Evolutionary conservation across 495 filamentous ascomycete genomes (phyloP).

Genomic region (Wilcoxina mikolae): DNA sequence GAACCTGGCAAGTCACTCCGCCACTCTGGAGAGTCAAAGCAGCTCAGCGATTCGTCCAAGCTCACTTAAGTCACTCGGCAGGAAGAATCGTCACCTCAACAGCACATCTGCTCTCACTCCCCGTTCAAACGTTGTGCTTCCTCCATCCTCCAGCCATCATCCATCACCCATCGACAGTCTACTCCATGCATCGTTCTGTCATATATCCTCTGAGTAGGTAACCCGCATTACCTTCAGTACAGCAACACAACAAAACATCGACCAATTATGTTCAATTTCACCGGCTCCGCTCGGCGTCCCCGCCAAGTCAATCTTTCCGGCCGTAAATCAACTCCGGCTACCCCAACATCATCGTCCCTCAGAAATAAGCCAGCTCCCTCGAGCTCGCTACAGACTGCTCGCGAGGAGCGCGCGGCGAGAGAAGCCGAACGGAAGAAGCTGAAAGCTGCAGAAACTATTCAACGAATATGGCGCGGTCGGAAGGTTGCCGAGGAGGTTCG

Average conservation of each 20-base stretch:
- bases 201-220: too few species aligned
- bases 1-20: too few species aligned
- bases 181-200: too few species aligned
- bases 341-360: slow-evolving; percentile 23
- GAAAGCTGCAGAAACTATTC: slow-evolving; percentile 58
- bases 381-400: slow-evolving; percentile 66
- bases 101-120: too few species aligned
- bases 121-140: too few species aligned
- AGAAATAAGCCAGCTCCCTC: slow-evolving; percentile 32
- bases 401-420: slow-evolving; percentile 63
- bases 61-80: too few species aligned
- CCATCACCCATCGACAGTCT: too few species aligned
- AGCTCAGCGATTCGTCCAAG: too few species aligned
- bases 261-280: slow-evolving; percentile 39
- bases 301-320: slow-evolving; percentile 92
- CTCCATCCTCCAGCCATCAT: too few species aligned
- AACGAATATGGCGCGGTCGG: slow-evolving; percentile 73
- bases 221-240: too few species aligned
- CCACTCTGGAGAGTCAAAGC: too few species aligned
- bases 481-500: slow-evolving; percentile 45
- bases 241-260: not conserved
- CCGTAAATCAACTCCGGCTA: slow-evolving; percentile 57
- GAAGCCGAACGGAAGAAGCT: slow-evolving; percentile 70
- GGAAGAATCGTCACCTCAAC: too few species aligned
- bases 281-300: slow-evolving; percentile 65